Evolutionary conservation across 768 basidiomycete genomes (phyloP), one percentile per base, ranked within the genome.

Genomic region (Mycena metata): DNA sequence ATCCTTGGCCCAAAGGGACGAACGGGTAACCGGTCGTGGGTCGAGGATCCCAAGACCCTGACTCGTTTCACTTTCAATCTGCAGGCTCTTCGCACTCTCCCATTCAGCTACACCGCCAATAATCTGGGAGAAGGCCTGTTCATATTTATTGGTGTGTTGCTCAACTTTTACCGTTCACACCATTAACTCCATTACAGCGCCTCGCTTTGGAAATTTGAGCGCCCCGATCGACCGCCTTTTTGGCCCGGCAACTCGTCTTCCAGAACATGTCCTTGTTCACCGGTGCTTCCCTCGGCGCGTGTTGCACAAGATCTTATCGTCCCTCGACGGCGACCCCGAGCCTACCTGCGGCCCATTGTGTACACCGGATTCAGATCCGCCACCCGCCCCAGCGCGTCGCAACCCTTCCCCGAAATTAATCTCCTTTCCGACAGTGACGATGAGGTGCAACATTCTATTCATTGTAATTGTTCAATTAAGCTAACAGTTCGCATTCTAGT

Each of bases 51-150:
- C 41, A 62, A 62, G 11, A n/a, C 12, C 15, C 60, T 62, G 5
- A 62, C 60, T 10, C 39, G 26, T 2, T 62, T 52, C n/a, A 62
- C 50, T 2, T 62, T 62, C 41, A 43, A 36, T 1, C 46, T 62
- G 12, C 35, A 49, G n/a, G 60, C 60, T 0, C 39, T 62, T 23
- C 60, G 50, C 16, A 36, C 2, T 23, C 9, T 10, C 12, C 60
- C 60, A 1, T 64, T 45, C 62, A 64, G 33, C 16, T 3, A 64
- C n/a, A 64, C 62, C 11, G 51, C 62, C 0, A 64, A 64, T 33
- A n/a, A 64, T 17, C 43, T 64, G 3, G 45, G 62, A 9, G 42
- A 54, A 17, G 62, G 52, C 2, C 23, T n/a, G 5, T 55, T 64
- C 10, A 26, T 36, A 0, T 64, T 64, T 11, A 46, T 64, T 13